Conservation (phyloP, 495 filamentous ascomycete species). For the Lasiosphaeria ovina region DNA sequence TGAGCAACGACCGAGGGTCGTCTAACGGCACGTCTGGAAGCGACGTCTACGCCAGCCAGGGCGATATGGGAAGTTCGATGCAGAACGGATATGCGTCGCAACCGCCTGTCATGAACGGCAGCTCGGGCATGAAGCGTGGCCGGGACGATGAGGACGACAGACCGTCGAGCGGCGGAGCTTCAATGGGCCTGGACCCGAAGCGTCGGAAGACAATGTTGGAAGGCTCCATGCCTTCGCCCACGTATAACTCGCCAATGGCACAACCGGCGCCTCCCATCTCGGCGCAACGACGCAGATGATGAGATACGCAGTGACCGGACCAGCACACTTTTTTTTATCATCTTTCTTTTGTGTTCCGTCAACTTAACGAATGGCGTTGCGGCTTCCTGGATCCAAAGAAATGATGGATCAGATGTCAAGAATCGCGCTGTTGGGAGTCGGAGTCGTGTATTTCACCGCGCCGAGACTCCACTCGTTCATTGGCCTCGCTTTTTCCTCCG, state of each 20-base stretch:
- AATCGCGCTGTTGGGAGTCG: neutral
- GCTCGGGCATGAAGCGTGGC: slow-evolving; percentile 68
- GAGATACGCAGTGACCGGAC: neutral
- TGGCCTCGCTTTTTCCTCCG: slow-evolving; percentile 8
- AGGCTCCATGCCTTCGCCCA: slow-evolving; percentile 42
- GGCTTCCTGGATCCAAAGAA: slow-evolving; percentile 5
- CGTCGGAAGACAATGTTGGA: slow-evolving; percentile 77
- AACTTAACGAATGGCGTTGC: slow-evolving; percentile 12
- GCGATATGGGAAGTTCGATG: slow-evolving; percentile 57
- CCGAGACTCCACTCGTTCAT: neutral
- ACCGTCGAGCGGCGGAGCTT: slow-evolving; percentile 58
- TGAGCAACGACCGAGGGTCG: slow-evolving; percentile 75
- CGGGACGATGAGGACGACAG: slow-evolving; percentile 76
- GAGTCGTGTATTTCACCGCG: neutral
- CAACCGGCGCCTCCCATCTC: slow-evolving; percentile 43
- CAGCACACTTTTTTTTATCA: neutral
- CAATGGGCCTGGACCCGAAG: slow-evolving; percentile 67
- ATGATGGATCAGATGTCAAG: slow-evolving; percentile 8
- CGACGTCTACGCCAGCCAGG: slow-evolving; percentile 68
- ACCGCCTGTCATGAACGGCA: slow-evolving; percentile 66
- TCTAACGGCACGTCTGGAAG: slow-evolving; percentile 61
- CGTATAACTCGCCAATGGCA: slow-evolving; percentile 45
- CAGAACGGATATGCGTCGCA: slow-evolving; percentile 56
- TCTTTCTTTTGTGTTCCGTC: neutral
- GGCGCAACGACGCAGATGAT: slow-evolving; percentile 31